phyloP scores from a whole-genome alignment of 2,329 filamentous ascomycete genomes.

The Aspergillus tubingensis region DNA sequence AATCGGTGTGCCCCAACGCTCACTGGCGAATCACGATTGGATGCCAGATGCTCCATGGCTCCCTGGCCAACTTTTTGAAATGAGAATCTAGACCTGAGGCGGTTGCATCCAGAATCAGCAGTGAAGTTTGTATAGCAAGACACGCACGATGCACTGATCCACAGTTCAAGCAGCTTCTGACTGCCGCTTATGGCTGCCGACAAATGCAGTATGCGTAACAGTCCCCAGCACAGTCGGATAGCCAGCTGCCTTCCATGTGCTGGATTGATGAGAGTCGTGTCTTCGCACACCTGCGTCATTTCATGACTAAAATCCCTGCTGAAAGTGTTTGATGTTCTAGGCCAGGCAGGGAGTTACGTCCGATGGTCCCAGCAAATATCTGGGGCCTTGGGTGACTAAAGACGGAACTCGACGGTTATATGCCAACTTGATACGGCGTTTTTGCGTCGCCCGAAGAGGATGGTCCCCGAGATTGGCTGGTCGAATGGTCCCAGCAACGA shows the following conservation, averaged over 20 bases:
- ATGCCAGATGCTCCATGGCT: conserved; percentile 64
- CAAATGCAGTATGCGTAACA: conserved; percentile 51
- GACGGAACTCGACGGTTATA: conserved; percentile 37
- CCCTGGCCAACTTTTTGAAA: conserved; percentile 67
- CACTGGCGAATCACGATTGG: conserved; percentile 61
- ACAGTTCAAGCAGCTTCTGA: conserved; percentile 49
- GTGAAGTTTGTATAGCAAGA: conserved; percentile 54
- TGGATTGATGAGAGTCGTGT: conserved; percentile 57
- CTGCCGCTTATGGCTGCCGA: conserved; percentile 54
- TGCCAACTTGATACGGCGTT: conserved; percentile 28
- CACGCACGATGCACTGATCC: conserved; percentile 57
- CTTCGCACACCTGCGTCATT: conserved; percentile 52
- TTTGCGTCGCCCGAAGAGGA: conserved; percentile 39
- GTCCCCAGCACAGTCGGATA: conserved; percentile 52
- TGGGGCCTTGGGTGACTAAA: conserved; percentile 46
- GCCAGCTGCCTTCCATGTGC: conserved; percentile 54
- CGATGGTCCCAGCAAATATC: conserved; percentile 49
- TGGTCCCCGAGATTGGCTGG: conserved; percentile 55
- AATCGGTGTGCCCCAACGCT: conserved; percentile 77
- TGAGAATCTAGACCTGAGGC: conserved; percentile 65
- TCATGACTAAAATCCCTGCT: conserved; percentile 24
- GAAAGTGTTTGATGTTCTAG: conserved; percentile 30
- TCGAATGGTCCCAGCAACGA: conserved; percentile 66
- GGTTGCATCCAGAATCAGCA: conserved; percentile 62
- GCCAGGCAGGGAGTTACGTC: conserved; percentile 52